These are phyloP conservation scores for Lachancea quebecensis DNA, from an alignment of 805 yeast species.

Conservation along the genomic window DNA sequence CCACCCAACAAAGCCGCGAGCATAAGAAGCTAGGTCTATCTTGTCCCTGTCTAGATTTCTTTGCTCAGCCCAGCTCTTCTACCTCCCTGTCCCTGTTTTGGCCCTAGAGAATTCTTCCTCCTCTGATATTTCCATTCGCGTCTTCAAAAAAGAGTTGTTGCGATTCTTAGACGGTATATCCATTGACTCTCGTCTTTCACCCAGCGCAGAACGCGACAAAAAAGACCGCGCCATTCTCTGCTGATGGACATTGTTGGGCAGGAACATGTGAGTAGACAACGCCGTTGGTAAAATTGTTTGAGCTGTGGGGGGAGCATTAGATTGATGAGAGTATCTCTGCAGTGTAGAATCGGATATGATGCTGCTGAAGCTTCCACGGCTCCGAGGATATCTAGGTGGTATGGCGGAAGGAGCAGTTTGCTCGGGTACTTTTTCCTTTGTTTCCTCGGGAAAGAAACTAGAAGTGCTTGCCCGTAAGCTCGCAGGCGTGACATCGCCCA, in stretches of 20 bases:
- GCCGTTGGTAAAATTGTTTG: conserved; percentile 54
- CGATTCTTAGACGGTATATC: conserved; percentile 29
- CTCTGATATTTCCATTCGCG: conserved; percentile 30
- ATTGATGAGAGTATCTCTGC: conserved; percentile 35
- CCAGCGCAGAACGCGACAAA: neutral
- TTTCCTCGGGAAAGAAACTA: conserved; percentile 2
- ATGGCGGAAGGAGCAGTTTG: conserved; percentile 2
- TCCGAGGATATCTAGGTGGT: neutral
- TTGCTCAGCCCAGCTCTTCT: neutral
- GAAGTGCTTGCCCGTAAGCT: conserved; percentile 5
- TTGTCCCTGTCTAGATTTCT: too few species aligned
- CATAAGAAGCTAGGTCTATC: too few species aligned
- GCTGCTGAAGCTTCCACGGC: conserved; percentile 25
- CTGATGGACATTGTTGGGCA: conserved; percentile 39
- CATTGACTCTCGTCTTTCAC: conserved; percentile 24
- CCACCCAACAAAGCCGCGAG: neutral
- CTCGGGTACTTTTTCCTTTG: conserved; percentile 9
- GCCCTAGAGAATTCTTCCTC: conserved; percentile 21
- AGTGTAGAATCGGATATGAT: conserved; percentile 33
- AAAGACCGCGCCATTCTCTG: conserved; percentile 20
- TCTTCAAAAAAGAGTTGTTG: conserved; percentile 22
- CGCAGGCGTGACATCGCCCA: conserved; percentile 26
- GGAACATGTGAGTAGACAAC: conserved; percentile 52
- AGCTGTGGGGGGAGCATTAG: conserved; percentile 57
- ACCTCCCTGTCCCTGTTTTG: neutral